Conservation (phyloP, 1,139 yeast species). For the Magnusiomyces suaveolens region DNA sequence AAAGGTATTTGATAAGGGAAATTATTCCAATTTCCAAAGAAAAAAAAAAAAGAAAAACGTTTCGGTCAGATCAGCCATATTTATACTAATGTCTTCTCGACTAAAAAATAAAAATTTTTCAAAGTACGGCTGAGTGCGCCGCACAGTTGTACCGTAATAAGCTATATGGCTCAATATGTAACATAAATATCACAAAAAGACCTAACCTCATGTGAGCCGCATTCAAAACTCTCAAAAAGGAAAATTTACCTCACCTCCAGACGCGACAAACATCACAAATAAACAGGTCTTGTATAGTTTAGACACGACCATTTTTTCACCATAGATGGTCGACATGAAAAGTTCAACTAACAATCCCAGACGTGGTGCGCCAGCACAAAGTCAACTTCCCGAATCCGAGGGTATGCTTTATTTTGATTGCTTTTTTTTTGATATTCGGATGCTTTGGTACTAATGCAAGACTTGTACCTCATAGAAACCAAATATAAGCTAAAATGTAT, state of each 20-base stretch:
- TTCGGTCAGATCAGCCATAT: not conserved
- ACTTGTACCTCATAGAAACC: slow-evolving; percentile 21
- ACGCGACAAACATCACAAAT: too few relatives aligned
- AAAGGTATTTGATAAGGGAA: slow-evolving; percentile 5
- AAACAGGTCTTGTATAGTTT: not conserved
- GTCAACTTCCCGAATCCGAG: slow-evolving; percentile 11
- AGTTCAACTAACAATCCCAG: slow-evolving; percentile 5
- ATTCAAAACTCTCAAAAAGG: too few relatives aligned
- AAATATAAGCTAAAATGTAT: slow-evolving; percentile 51
- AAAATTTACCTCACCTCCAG: too few relatives aligned
- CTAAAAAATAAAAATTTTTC: not conserved
- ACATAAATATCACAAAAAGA: not conserved
- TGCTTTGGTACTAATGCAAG: not conserved
- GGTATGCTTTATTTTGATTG: slow-evolving; percentile 4
- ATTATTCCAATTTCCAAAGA: slow-evolving; percentile 12
- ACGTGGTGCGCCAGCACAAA: slow-evolving; percentile 4
- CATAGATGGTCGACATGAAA: slow-evolving; percentile 5
- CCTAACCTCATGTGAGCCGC: not conserved
- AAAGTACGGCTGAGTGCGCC: not conserved
- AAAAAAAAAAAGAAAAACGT: slow-evolving; percentile 12
- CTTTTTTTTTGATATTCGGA: not conserved
- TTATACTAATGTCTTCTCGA: too few relatives aligned
- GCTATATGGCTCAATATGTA: not conserved
- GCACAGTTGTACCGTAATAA: not conserved
- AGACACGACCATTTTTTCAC: not conserved